Percentiles rank a stretch among this genome's conserved stretches.
These are phyloP conservation scores for Luzula sylvatica DNA, from an alignment of 176 grass and related monocot species.

Conservation along the genomic window DNA sequence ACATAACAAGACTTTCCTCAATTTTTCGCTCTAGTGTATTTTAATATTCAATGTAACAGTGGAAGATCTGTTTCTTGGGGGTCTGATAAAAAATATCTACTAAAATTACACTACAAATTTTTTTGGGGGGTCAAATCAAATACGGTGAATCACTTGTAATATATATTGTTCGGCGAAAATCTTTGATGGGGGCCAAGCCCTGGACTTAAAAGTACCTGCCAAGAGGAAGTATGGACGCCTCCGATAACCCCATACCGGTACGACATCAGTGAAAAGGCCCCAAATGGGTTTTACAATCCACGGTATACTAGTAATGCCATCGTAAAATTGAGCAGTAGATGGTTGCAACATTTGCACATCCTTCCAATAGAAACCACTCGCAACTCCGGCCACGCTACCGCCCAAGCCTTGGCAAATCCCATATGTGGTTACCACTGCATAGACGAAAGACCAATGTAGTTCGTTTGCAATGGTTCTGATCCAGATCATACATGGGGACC, in stretches of 20 bases:
- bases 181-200: no score
- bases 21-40: neutral
- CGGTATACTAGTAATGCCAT: constrained; percentile 51
- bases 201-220: no score
- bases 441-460: constrained; percentile 72
- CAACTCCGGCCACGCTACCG: constrained; percentile 39
- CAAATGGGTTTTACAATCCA: constrained; percentile 74
- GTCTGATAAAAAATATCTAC: no score
- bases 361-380: constrained; percentile 76
- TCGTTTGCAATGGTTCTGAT: constrained; percentile 49
- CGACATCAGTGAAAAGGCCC: constrained; percentile 69
- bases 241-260: constrained; percentile 59
- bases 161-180: no score
- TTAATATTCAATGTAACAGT: neutral
- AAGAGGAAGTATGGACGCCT: constrained; percentile 74
- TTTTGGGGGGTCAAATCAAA: no score
- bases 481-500: no score
- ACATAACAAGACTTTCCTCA: neutral
- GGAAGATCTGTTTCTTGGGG: no score
- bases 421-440: constrained; percentile 37
- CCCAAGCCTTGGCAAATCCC: constrained; percentile 61
- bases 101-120: no score
- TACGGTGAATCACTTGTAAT: no score
- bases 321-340: constrained; percentile 66
- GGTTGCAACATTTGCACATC: constrained; percentile 71